Percentiles rank a stretch among this genome's conserved stretches.
These are phyloP conservation scores for Penicillium angulare DNA, from an alignment of 495 filamentous ascomycete species.

Conservation along the genomic window DNA sequence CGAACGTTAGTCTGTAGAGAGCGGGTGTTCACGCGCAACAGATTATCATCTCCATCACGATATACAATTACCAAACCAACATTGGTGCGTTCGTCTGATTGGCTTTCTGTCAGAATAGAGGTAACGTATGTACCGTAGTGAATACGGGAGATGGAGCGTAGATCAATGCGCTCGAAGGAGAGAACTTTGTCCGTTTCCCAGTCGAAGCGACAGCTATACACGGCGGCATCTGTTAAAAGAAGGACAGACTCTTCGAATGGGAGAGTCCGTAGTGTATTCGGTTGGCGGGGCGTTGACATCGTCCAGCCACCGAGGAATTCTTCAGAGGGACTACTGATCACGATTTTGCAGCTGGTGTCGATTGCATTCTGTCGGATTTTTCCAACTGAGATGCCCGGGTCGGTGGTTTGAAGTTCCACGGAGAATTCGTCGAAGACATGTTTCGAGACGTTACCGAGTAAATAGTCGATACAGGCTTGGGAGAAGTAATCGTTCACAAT, in stretches of 20 bases:
- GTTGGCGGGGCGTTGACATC: conserved; percentile 64
- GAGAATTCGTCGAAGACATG: conserved; percentile 90
- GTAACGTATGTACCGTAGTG: conserved; percentile 85
- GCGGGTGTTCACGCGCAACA: conserved; percentile 79
- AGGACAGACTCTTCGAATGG: conserved; percentile 84
- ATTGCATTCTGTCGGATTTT: conserved; percentile 86
- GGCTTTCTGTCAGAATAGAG: conserved; percentile 69
- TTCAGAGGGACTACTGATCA: conserved; percentile 77
- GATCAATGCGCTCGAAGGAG: conserved; percentile 81
- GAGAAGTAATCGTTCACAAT: conserved; percentile 96
- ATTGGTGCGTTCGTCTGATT: conserved; percentile 74
- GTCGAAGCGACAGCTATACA: conserved; percentile 88
- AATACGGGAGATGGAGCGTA: conserved; percentile 67
- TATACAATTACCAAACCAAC: conserved; percentile 81
- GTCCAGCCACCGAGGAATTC: conserved; percentile 86
- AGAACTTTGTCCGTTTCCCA: conserved; percentile 90
- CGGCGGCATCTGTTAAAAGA: conserved; percentile 76
- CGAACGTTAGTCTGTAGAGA: conserved; percentile 62
- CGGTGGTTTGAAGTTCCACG: conserved; percentile 78
- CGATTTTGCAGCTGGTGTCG: conserved; percentile 78
- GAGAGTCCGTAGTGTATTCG: conserved; percentile 60
- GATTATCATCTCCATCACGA: conserved; percentile 59
- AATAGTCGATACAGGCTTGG: conserved; percentile 89
- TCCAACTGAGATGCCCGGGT: conserved; percentile 80
- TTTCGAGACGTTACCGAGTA: conserved; percentile 82